Conservation (phyloP, 2,329 filamentous ascomycete species). For the Colletotrichum sp. region DNA sequence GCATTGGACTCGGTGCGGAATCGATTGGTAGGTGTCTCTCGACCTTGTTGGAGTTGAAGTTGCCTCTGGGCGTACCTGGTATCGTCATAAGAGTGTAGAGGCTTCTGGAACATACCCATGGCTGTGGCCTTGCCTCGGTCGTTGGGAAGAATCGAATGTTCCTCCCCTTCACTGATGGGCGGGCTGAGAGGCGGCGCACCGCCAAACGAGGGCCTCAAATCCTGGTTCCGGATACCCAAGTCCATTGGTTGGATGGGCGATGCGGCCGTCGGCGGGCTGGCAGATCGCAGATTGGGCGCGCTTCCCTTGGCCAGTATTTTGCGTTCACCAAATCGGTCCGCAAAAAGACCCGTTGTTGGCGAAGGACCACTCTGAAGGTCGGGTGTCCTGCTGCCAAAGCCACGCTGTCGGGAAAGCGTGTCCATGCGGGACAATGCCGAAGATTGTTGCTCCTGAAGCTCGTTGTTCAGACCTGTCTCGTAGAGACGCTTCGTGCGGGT, state of each 20-base stretch:
- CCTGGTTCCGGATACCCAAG: conserved; percentile 23
- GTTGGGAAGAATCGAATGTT: conserved; percentile 69
- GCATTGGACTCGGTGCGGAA: conserved; percentile 51
- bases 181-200: conserved; percentile 47
- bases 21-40: conserved; percentile 63
- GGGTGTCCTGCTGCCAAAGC: conserved; percentile 54
- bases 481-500: conserved; percentile 80
- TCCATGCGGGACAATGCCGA: conserved; percentile 82
- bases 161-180: conserved; percentile 74
- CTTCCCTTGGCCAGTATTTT: conserved; percentile 63
- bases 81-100: conserved; percentile 80
- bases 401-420: conserved; percentile 71
- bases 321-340: conserved; percentile 52
- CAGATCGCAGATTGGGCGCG: conserved; percentile 70
- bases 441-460: conserved; percentile 80
- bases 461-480: conserved; percentile 80
- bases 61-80: conserved; percentile 84
- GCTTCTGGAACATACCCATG: conserved; percentile 68
- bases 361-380: conserved; percentile 53
- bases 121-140: conserved; percentile 86
- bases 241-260: conserved; percentile 39
- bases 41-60: conserved; percentile 78
- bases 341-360: conserved; percentile 46
- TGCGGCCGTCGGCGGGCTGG: conserved; percentile 51
- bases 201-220: conserved; percentile 36